These are phyloP conservation scores for Ogataea pilisensis DNA, from an alignment of 805 yeast species.

Conservation along the genomic window DNA sequence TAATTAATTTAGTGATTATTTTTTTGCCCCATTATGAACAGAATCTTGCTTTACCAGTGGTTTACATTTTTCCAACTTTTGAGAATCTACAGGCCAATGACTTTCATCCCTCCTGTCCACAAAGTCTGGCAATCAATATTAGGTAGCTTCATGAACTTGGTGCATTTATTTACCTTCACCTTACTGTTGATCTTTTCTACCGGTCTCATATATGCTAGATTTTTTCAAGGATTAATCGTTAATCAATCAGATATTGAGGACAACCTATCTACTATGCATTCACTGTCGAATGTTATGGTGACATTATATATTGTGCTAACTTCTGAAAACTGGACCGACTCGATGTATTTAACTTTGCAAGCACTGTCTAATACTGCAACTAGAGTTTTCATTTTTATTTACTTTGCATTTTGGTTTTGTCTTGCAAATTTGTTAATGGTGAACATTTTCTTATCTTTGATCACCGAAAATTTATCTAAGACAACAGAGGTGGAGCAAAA, in stretches of 20 bases:
- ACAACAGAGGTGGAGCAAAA: constrained; percentile 13
- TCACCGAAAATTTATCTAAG: constrained; percentile 60
- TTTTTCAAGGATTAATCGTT: constrained; percentile 64
- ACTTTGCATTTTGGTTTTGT: constrained; percentile 69
- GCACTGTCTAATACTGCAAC: constrained; percentile 45
- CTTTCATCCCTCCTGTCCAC: constrained; percentile 48
- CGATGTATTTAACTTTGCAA: constrained; percentile 55
- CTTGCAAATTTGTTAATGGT: constrained; percentile 68
- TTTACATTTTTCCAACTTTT: constrained; percentile 67
- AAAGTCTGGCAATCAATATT: constrained; percentile 64
- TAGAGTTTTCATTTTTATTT: constrained; percentile 51
- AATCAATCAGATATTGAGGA: constrained; percentile 36
- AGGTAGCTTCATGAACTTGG: constrained; percentile 55
- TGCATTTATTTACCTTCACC: constrained; percentile 66
- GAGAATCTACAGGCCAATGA: constrained; percentile 66
- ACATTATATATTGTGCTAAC: constrained; percentile 74
- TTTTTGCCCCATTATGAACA: constrained; percentile 42
- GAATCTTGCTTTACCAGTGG: constrained; percentile 69
- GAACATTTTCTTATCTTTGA: constrained; percentile 83
- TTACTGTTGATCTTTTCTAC: constrained; percentile 55
- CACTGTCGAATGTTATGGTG: constrained; percentile 62
- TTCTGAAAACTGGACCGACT: constrained; percentile 82
- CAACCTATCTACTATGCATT: constrained; percentile 51
- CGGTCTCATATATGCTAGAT: constrained; percentile 60
- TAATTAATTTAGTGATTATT: constrained; percentile 52